Evolutionary conservation across 2,329 filamentous ascomycete species (phyloP).

Genomic region (Cladosporium phlei): DNA sequence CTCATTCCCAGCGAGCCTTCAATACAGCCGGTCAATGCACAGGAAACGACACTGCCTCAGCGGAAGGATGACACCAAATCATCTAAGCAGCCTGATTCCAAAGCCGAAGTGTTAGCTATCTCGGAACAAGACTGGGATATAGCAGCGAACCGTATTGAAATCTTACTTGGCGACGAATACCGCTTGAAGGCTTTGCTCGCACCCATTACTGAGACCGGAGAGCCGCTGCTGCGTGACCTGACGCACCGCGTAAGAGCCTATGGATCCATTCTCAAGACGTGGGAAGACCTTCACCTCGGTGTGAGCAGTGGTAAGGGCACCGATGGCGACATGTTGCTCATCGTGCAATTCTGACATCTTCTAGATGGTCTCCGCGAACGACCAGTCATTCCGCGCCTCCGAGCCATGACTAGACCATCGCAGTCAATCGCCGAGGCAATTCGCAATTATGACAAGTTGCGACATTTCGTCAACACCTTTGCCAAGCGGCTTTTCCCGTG

Average conservation of each 20-base stretch:
- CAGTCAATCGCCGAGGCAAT: conserved; percentile 26
- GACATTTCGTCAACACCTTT: conserved; percentile 37
- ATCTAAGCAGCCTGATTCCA: neutral
- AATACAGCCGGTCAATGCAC: neutral
- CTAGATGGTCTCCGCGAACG: conserved; percentile 5
- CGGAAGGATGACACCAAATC: neutral
- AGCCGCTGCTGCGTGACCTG: conserved; percentile 17
- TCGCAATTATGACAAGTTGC: conserved; percentile 39
- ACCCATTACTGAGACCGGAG: conserved; percentile 16
- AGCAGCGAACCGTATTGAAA: conserved; percentile 8
- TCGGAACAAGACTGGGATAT: neutral
- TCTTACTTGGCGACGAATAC: conserved; percentile 12
- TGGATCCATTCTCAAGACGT: conserved; percentile 15
- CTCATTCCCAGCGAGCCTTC: neutral
- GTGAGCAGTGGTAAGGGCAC: neutral
- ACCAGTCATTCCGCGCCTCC: conserved; percentile 14
- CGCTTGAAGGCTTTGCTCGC: conserved; percentile 16
- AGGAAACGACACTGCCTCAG: neutral
- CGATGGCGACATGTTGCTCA: neutral
- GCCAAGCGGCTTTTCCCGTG: conserved; percentile 38
- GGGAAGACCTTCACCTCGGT: conserved; percentile 17
- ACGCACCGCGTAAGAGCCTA: conserved; percentile 16
- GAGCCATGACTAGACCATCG: conserved; percentile 7
- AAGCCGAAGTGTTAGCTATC: neutral
- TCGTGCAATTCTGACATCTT: neutral